Evolutionary conservation across 805 yeast species (phyloP).

Genomic region (Metschnikowia kofuensis): DNA sequence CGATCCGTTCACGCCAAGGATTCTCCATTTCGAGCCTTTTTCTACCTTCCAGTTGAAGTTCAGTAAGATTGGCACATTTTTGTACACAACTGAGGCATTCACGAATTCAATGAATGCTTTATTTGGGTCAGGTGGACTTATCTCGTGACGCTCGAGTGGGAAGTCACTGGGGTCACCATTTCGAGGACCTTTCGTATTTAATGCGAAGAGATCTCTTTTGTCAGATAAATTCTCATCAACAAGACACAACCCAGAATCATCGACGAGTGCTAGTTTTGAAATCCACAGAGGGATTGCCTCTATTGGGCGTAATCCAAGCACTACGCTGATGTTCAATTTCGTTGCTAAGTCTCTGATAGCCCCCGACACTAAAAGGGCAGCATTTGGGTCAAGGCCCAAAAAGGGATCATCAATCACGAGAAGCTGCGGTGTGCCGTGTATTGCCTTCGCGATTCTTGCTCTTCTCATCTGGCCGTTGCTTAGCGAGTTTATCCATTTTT

Average conservation of each 20-base stretch:
- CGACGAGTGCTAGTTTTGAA: constrained; percentile 62
- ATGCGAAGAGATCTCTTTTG: background rate
- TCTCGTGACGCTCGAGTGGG: background rate
- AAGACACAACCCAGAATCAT: constrained; percentile 46
- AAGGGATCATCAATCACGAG: constrained; percentile 88
- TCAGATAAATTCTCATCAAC: constrained; percentile 42
- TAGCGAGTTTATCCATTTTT: constrained; percentile 79
- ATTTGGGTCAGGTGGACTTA: background rate
- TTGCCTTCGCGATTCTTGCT: constrained; percentile 77
- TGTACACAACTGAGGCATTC: constrained; percentile 63
- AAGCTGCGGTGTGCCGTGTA: constrained; percentile 62
- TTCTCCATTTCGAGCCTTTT: constrained; percentile 81
- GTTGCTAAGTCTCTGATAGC: constrained; percentile 39
- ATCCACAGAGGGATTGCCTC: constrained; percentile 82
- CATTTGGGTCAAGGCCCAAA: constrained; percentile 81
- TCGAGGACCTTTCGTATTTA: background rate
- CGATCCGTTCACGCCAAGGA: constrained; percentile 85
- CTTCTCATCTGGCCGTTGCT: constrained; percentile 94
- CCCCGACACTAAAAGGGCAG: constrained; percentile 56
- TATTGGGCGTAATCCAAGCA: constrained; percentile 74
- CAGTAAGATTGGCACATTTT: constrained; percentile 55
- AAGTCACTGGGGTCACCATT: background rate
- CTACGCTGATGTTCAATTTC: constrained; percentile 50
- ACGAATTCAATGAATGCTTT: constrained; percentile 46
- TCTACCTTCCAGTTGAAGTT: constrained; percentile 64